Conservation (phyloP, 1,284 basidiomycete genomes). For the Melampsora larici-populina region DNA sequence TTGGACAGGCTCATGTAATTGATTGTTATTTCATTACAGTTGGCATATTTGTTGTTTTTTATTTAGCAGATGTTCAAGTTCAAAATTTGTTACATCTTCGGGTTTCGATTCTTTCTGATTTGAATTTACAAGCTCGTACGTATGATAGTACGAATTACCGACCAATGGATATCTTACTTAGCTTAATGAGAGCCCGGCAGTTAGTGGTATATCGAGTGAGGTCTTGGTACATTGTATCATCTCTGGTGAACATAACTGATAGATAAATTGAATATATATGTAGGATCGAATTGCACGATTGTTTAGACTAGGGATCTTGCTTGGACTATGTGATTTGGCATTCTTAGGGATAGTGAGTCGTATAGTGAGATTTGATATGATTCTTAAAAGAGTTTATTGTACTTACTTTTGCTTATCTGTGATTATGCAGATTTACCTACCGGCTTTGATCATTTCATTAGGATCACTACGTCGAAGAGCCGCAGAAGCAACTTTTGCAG, state of each 20-base stretch:
- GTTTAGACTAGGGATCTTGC: constrained; percentile 15
- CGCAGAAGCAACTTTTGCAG: constrained; percentile 18
- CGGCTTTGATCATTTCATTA: constrained; percentile 16
- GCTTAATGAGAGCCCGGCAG: neutral
- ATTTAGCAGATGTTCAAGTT: constrained; percentile 18
- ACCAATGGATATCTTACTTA: neutral
- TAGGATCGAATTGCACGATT: constrained; percentile 19
- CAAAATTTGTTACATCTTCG: neutral
- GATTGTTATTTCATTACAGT: constrained; percentile 1
- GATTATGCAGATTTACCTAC: constrained; percentile 33
- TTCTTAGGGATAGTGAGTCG: constrained; percentile 32
- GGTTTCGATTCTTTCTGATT: neutral
- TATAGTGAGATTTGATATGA: neutral
- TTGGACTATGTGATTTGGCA: constrained; percentile 25
- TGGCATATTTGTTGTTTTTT: constrained; percentile 9
- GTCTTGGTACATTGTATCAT: neutral
- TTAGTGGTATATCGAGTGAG: neutral
- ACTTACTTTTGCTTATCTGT: too few relatives aligned
- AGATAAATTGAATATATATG: neutral
- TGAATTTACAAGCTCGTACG: neutral
- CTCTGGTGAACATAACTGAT: neutral
- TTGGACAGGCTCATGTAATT: neutral
- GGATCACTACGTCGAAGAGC: constrained; percentile 16
- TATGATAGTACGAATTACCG: constrained; percentile 9
- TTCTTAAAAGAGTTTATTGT: neutral